Evolutionary conservation across 139 green algal species (phyloP), one percentile per base, ranked within the genome.

Genomic region (Tetraselmis striata): DNA sequence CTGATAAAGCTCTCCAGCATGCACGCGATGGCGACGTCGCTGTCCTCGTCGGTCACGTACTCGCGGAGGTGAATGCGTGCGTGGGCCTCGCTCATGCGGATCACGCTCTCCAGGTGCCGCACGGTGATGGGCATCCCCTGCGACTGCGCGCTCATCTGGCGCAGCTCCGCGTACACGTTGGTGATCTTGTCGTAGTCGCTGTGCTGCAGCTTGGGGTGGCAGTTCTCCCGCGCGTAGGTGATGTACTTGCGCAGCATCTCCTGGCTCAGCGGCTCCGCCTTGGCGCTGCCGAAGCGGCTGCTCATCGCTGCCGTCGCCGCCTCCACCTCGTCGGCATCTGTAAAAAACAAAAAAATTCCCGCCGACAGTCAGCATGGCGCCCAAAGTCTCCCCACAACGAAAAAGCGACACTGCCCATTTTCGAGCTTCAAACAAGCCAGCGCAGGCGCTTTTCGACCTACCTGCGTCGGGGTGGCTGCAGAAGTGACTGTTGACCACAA

Each of bases 181-280:
- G 91, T 87, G 30, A 98, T 93, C 84, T 95, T 97, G 79, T 96
- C 90, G 58, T 90, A 83, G 77, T 97, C 91, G 1, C 79, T 82
- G 27, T 86, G 77, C 2, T 91, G 85, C 79, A 98, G 89, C 79
- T 89, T 93, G 45, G 92, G 93, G 28, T 77, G 85, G 78, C 91
- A 89, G 83, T 94, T 88, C 86, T 95, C 88, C 91, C 98, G 97
- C 28, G 97, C 95, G 83, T 96, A 99, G 0, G 94, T 94, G 77
- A 99, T 93, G 92, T 99, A 99, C 92, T 99, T 99, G 75, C 92
- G 89, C 83, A 99, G 92, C 88, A 95, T 82, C 18, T 97, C 92
- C 86, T 98, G 96, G 24, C 86, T 77, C 25, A 98, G 86, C 23
- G 88, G 88, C 77, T 95, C 92, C 23, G 58, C 76, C 78, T 85